phyloP scores from a whole-genome alignment of 805 yeast species.

The Vanderwaltozyma yarrowii region DNA sequence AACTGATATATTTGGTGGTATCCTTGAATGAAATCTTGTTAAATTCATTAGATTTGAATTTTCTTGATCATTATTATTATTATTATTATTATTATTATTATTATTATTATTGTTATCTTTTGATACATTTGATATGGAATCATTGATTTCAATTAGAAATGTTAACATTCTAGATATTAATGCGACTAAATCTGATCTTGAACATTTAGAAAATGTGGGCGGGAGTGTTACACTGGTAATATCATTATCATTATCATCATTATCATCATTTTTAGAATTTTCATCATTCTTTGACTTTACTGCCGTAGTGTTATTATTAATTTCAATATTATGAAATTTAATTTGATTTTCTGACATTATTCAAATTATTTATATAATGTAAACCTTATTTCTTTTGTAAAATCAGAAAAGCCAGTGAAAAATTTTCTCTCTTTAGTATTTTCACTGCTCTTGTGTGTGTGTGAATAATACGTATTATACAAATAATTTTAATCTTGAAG shows the following conservation, averaged over 20 bases:
- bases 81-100: constrained; percentile 10
- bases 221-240: constrained; percentile 23
- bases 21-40: constrained; percentile 87
- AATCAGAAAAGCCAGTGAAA: no score
- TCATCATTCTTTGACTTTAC: neutral
- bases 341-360: no score
- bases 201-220: constrained; percentile 48
- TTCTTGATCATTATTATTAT: neutral
- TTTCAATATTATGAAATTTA: no score
- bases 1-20: constrained; percentile 82
- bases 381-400: no score
- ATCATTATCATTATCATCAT: neutral
- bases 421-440: no score
- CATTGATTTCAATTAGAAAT: constrained; percentile 68
- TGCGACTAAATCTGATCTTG: constrained; percentile 57
- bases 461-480: no score
- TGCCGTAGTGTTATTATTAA: no score
- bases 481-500: no score
- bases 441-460: no score
- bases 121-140: constrained; percentile 28
- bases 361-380: no score
- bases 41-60: constrained; percentile 28
- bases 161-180: constrained; percentile 73
- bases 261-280: neutral
- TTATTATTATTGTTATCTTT: constrained; percentile 11